A percentile compares a stretch with the other conserved stretches of the same genome.
These are phyloP conservation scores for Boletus sp. DNA, from an alignment of 768 basidiomycete genomes.

Conservation along the genomic window DNA sequence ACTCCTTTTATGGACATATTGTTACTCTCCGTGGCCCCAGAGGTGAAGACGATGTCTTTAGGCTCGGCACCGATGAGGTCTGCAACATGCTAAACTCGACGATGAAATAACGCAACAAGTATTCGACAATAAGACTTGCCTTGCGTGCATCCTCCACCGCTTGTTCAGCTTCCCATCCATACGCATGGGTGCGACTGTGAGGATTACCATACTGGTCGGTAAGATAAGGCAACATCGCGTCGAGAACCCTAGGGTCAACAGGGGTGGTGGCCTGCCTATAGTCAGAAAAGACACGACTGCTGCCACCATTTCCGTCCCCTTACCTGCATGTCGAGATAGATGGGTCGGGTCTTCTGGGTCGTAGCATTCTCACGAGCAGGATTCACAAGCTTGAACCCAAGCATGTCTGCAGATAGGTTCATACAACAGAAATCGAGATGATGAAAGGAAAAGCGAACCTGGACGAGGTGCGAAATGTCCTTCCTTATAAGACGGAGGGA, in stretches of 20 bases:
- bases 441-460: conserved; percentile 42
- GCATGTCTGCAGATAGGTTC: conserved; percentile 61
- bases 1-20: conserved; percentile 98
- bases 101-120: neutral
- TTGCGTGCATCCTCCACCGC: conserved; percentile 91
- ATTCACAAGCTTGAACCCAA: conserved; percentile 79
- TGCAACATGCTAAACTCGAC: conserved; percentile 68
- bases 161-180: conserved; percentile 98
- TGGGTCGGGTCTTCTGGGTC: conserved; percentile 72
- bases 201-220: conserved; percentile 98
- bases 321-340: conserved; percentile 98
- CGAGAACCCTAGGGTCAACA: conserved; percentile 93
- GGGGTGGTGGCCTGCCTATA: conserved; percentile 86
- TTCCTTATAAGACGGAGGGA: conserved; percentile 72
- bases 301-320: conserved; percentile 19
- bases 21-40: conserved; percentile 96
- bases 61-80: conserved; percentile 90
- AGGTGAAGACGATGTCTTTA: conserved; percentile 97
- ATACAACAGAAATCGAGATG: neutral
- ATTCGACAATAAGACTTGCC: conserved; percentile 39
- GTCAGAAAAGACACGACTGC: conserved; percentile 5
- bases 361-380: conserved; percentile 56
- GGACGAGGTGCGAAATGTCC: conserved; percentile 66
- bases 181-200: conserved; percentile 96
- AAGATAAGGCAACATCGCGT: conserved; percentile 93